Evolutionary conservation across 1,139 yeast genomes (phyloP), one percentile per base, ranked within the genome.

Genomic region (Yamadazyma mexicana): DNA sequence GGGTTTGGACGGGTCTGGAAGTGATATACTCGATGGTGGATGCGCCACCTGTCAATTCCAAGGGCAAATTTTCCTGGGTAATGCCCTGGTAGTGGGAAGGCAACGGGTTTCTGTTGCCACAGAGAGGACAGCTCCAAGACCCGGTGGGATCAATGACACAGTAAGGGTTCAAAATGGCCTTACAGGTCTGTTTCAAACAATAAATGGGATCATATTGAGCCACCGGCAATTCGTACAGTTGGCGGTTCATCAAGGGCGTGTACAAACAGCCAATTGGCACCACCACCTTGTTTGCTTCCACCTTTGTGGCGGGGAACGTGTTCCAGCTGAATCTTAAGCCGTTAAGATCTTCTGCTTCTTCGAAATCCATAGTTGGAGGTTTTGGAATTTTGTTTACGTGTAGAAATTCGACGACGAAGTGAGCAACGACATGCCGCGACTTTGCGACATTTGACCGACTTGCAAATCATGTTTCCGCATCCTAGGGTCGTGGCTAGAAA

Each of bases 231-330:
- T 85, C 92, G 25, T 41, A 42, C 11, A 35, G 43, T 45, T 85
- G 85, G 53, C 89, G 78, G 44, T 77, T 79, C 59, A 87, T 81
- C 54, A 94, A 76, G 11, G 99, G 99, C 12, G 98, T 89, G 70
- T 91, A 92, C 49, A 92, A 69, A 44, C 96, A 87, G 30, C 98
- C 96, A 25, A 94, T 83, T 14, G 99, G 98, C 29, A 92, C 94
- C 17, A 92, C 96, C 54, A 91, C 85, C 52, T 94, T 87, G 52
- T 83, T 82, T 15, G 97, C 95, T 64, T 92, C 99, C 38, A 81
- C 79, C 55, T 89, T 83, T 40, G 96, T 87, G 38, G 88, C 83
- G 25, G 98, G 98, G 45, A 72, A 69, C 27, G 73, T 64, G 54
- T 73, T 73, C 78, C 78, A 73, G 25, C 77, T 69, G 46, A 72